These are phyloP conservation scores for Lactarius psammicola DNA, from an alignment of 768 basidiomycete species.

Conservation along the genomic window DNA sequence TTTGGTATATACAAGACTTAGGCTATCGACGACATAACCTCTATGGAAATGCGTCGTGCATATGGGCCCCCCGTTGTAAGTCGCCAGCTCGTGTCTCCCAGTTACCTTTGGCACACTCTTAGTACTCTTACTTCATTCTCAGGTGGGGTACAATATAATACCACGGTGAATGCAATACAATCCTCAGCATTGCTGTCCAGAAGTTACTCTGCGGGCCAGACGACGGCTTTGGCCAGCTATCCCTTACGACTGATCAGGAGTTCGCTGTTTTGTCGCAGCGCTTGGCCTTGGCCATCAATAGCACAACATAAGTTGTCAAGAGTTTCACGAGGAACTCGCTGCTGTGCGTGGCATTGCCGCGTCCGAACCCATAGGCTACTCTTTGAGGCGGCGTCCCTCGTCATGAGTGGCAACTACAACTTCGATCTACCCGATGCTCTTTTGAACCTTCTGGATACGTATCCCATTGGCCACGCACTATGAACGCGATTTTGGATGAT, in stretches of 20 bases:
- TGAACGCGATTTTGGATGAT: too few species aligned
- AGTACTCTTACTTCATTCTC: not conserved
- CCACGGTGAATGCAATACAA: not conserved
- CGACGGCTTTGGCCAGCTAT: too few species aligned
- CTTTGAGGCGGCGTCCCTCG: conserved; percentile 1
- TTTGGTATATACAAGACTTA: not conserved
- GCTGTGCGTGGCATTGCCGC: too few species aligned
- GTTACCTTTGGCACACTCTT: too few species aligned
- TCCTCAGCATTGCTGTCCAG: not conserved
- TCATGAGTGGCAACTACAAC: not conserved
- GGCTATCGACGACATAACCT: not conserved
- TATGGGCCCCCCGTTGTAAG: not conserved
- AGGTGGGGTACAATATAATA: too few species aligned
- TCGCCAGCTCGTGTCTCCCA: too few species aligned
- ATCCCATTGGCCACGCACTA: too few species aligned
- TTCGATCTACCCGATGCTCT: not conserved
- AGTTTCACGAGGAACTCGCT: too few species aligned
- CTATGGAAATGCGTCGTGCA: not conserved
- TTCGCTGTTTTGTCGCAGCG: not conserved
- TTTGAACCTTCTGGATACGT: not conserved
- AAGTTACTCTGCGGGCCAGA: too few species aligned
- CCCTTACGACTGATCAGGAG: not conserved
- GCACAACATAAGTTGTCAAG: not conserved
- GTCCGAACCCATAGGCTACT: conserved; percentile 5
- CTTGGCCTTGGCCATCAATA: not conserved